Conservation (phyloP, 495 filamentous ascomycete genomes). For the Penicillium maclennaniae region DNA sequence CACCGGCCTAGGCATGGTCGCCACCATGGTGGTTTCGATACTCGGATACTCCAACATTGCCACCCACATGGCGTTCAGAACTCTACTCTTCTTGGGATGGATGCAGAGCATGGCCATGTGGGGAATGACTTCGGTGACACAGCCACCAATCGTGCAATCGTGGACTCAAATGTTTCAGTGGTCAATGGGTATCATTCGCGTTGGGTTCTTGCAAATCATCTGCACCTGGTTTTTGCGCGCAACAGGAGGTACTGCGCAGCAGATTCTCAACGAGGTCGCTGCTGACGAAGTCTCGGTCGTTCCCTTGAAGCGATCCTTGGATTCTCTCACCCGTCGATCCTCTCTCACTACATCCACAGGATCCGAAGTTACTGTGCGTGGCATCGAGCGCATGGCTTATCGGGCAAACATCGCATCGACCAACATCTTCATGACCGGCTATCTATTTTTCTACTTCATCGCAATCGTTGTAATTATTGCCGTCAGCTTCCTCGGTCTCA, state of each 20-base stretch:
- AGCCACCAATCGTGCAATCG: slow-evolving; percentile 83
- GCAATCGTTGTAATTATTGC: slow-evolving; percentile 65
- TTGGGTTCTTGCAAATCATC: slow-evolving; percentile 79
- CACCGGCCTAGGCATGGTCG: slow-evolving; percentile 72
- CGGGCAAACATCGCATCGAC: slow-evolving; percentile 75
- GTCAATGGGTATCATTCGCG: slow-evolving; percentile 91
- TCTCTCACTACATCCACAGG: slow-evolving; percentile 40
- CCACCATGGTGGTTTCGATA: slow-evolving; percentile 73
- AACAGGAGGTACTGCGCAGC: slow-evolving; percentile 82
- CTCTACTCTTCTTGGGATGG: slow-evolving; percentile 89
- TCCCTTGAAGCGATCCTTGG: slow-evolving; percentile 68
- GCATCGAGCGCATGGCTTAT: slow-evolving; percentile 88
- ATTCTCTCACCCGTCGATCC: slow-evolving; percentile 34
- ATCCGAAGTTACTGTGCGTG: slow-evolving; percentile 65
- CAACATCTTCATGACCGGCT: slow-evolving; percentile 90
- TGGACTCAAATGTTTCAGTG: slow-evolving; percentile 99
- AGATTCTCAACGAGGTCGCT: slow-evolving; percentile 56
- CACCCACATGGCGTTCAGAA: slow-evolving; percentile 87
- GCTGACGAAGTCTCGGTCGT: slow-evolving; percentile 76
- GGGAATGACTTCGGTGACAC: slow-evolving; percentile 71
- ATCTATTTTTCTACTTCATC: slow-evolving; percentile 86
- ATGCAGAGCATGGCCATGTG: slow-evolving; percentile 94
- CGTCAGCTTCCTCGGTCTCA: slow-evolving; percentile 75
- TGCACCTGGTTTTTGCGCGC: slow-evolving; percentile 94
- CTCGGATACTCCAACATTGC: slow-evolving; percentile 90